A percentile compares a stretch with the other conserved stretches of the same genome.
Conservation (phyloP, 495 filamentous ascomycete genomes). For the Rostrohypoxylon terebratum region DNA sequence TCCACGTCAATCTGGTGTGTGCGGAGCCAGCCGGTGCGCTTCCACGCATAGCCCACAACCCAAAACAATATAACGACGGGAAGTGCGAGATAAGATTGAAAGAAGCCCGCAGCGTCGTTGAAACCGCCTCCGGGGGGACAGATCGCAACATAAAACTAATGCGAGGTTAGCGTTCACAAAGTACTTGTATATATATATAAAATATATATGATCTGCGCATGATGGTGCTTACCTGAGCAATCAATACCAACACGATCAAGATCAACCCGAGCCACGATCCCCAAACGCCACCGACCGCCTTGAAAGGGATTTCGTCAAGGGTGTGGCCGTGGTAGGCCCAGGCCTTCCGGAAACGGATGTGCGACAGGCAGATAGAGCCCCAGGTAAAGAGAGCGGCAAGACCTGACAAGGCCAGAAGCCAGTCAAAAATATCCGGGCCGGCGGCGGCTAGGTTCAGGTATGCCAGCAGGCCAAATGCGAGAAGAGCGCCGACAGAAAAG, state of each 20-base stretch:
- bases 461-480: conserved; percentile 65
- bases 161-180: conserved; percentile 27
- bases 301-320: conserved; percentile 77
- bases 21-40: conserved; percentile 67
- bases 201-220: background rate
- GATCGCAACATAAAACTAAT: conserved; percentile 64
- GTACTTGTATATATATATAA: background rate
- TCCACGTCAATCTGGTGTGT: conserved; percentile 71
- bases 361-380: conserved; percentile 66
- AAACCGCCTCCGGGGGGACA: conserved; percentile 58
- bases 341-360: conserved; percentile 70
- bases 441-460: conserved; percentile 65
- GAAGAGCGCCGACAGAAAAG: conserved; percentile 56
- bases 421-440: conserved; percentile 66
- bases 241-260: conserved; percentile 70
- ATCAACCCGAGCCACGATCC: conserved; percentile 75
- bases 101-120: conserved; percentile 67
- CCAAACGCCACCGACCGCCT: conserved; percentile 71
- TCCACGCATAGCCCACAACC: conserved; percentile 68
- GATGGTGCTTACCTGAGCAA: conserved; percentile 66
- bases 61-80: conserved; percentile 69
- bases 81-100: conserved; percentile 70
- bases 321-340: conserved; percentile 73
- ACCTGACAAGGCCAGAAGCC: conserved; percentile 68
- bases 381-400: conserved; percentile 68